Conservation (phyloP, 306 rosid genomes). For the Corylus heterophylla region DNA sequence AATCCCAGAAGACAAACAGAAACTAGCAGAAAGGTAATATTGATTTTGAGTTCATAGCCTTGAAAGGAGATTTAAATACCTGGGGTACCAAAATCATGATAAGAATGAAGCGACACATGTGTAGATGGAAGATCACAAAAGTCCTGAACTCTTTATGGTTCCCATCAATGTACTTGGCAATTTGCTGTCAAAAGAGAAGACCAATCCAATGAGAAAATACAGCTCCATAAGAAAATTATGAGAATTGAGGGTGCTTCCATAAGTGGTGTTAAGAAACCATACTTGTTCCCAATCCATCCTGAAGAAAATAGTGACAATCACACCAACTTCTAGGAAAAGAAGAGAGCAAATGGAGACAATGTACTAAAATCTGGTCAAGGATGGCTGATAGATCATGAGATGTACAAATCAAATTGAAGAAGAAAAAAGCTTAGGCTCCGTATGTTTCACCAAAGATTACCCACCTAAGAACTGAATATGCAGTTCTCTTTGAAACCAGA, state of each 20-base stretch:
- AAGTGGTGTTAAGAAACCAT: conserved; percentile 23
- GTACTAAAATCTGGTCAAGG: conserved; percentile 47
- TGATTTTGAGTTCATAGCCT: neutral
- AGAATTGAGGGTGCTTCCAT: neutral
- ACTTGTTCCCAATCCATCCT: conserved; percentile 45
- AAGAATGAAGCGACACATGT: conserved; percentile 38
- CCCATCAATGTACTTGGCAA: conserved; percentile 36
- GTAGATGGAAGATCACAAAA: conserved; percentile 38
- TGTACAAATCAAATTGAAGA: neutral
- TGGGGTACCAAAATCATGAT: conserved; percentile 47
- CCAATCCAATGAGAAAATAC: neutral
- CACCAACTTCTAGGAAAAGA: conserved; percentile 34
- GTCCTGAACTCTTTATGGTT: conserved; percentile 19
- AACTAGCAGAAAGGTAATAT: too few relatives aligned
- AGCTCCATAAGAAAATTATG: neutral
- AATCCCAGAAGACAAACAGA: too few relatives aligned
- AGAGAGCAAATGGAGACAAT: conserved; percentile 29
- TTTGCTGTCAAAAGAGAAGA: conserved; percentile 31
- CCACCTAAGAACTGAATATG: too few relatives aligned
- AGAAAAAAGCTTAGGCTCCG: neutral
- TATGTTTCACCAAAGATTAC: too few relatives aligned
- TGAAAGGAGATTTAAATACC: conserved; percentile 27
- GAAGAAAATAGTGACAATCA: conserved; percentile 34
- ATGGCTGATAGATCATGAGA: neutral
- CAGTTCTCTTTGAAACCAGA: neutral